Percentiles rank a stretch among this genome's conserved stretches.
Evolutionary conservation across 2,329 filamentous ascomycete species (phyloP).

Genomic region (Trichoderma cornu-damae): DNA sequence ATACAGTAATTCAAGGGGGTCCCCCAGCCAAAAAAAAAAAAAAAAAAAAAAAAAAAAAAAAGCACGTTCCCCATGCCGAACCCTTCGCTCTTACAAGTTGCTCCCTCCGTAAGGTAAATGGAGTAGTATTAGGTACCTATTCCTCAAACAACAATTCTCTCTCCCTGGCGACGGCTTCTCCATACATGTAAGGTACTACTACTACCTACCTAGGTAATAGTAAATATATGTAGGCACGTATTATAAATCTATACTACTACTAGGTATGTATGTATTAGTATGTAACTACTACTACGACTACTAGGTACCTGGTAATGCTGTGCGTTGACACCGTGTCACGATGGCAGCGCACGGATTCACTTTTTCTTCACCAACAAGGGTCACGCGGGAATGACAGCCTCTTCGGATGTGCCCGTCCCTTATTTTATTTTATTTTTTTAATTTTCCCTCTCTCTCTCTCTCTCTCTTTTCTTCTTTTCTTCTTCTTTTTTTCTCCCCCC

Average conservation of each 20-base stretch:
- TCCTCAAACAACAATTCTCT: not conserved
- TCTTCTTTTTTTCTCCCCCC: too few species aligned
- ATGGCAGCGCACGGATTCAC: not conserved
- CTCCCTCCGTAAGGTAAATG: too few species aligned
- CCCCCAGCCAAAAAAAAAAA: not conserved
- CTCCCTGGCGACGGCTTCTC: not conserved
- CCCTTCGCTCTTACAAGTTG: not conserved
- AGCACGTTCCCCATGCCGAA: constrained; percentile 12
- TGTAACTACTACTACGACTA: too few species aligned
- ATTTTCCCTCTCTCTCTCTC: too few species aligned
- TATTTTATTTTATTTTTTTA: too few species aligned
- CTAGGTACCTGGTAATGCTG: not conserved
- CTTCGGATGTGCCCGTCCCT: constrained; percentile 11
- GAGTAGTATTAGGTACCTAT: too few species aligned
- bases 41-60: too few species aligned
- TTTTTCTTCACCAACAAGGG: not conserved
- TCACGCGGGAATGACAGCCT: constrained; percentile 1
- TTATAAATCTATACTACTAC: too few species aligned
- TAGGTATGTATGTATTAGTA: too few species aligned
- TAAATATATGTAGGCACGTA: too few species aligned
- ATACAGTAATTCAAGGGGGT: not conserved
- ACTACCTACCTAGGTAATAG: too few species aligned
- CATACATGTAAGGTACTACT: not conserved
- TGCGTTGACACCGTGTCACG: not conserved
- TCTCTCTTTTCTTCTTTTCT: too few species aligned